These are phyloP conservation scores for Colletotrichum liriopes DNA, from an alignment of 2,329 filamentous ascomycete genomes.

Conservation along the genomic window DNA sequence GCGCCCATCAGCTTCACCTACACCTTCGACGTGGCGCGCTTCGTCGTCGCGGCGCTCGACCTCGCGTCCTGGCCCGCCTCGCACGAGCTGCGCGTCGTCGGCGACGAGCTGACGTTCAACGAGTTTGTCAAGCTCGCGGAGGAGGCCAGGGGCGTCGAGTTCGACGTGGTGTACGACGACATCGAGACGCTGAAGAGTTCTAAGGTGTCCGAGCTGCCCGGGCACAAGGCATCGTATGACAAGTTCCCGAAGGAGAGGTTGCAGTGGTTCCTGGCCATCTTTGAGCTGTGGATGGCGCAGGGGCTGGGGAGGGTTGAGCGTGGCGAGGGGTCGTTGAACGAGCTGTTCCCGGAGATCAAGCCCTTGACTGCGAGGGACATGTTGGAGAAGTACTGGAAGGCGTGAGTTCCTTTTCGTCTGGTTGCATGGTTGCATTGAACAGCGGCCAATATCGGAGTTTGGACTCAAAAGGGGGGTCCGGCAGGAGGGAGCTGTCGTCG, in stretches of 20 bases:
- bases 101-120: conserved; percentile 61
- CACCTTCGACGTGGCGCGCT: too few relatives aligned
- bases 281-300: conserved; percentile 44
- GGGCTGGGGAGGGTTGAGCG: too few relatives aligned
- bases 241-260: conserved; percentile 42
- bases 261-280: conserved; percentile 45
- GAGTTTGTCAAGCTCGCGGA: conserved; percentile 57
- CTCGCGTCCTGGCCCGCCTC: conserved; percentile 60
- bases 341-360: conserved; percentile 43
- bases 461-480: too few relatives aligned
- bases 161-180: conserved; percentile 52
- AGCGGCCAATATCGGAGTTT: too few relatives aligned
- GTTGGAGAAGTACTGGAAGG: conserved; percentile 37
- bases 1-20: too few relatives aligned
- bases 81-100: conserved; percentile 50
- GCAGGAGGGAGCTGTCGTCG: too few relatives aligned
- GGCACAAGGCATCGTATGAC: conserved; percentile 33
- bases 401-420: not conserved
- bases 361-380: conserved; percentile 45
- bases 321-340: too few relatives aligned
- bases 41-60: too few relatives aligned
- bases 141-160: conserved; percentile 54
- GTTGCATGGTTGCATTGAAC: too few relatives aligned
- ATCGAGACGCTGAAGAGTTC: conserved; percentile 51
- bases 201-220: conserved; percentile 52